Percentiles rank a stretch among this genome's conserved stretches.
Conservation (phyloP, 2,329 filamentous ascomycete genomes). For the Xylaria sp. region DNA sequence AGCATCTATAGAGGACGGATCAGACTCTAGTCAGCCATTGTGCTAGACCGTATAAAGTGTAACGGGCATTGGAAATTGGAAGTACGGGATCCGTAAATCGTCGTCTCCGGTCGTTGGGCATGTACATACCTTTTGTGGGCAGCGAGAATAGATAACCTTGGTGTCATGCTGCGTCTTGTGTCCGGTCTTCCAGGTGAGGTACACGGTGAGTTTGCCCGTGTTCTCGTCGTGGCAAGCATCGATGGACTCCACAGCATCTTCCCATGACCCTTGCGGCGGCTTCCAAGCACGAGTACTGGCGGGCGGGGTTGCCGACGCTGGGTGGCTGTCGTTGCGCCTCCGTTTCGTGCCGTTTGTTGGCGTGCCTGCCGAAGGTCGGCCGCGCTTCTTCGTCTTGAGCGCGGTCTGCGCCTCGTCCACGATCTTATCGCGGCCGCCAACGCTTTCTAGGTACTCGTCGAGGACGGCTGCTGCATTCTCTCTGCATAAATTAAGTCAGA, state of each 20-base stretch:
- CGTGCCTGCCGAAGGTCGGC: conserved; percentile 51
- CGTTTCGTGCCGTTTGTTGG: conserved; percentile 52
- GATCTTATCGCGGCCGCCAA: conserved; percentile 68
- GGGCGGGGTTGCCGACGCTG: conserved; percentile 55
- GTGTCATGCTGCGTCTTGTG: conserved; percentile 77
- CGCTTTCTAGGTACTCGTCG: conserved; percentile 64
- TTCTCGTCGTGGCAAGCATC: conserved; percentile 74
- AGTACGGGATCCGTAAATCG: neutral
- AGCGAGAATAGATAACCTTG: conserved; percentile 72
- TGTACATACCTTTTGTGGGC: conserved; percentile 71
- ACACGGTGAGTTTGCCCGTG: conserved; percentile 66
- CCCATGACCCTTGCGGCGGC: conserved; percentile 77
- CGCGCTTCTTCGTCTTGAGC: conserved; percentile 62
- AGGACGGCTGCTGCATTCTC: conserved; percentile 66
- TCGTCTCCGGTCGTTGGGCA: neutral
- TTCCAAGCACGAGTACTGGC: conserved; percentile 57
- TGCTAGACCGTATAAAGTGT: neutral
- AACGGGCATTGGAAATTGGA: neutral
- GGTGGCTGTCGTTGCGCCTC: conserved; percentile 56
- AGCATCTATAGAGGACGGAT: conserved; percentile 54
- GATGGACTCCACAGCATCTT: conserved; percentile 71
- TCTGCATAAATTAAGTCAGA: conserved; percentile 42
- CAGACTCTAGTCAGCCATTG: conserved; percentile 11
- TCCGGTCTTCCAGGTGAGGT: conserved; percentile 75
- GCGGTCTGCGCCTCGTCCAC: conserved; percentile 57